A percentile compares a stretch with the other conserved stretches of the same genome.
Conservation (phyloP, 2,329 filamentous ascomycete genomes). For the Stagonosporopsis tanaceti region DNA sequence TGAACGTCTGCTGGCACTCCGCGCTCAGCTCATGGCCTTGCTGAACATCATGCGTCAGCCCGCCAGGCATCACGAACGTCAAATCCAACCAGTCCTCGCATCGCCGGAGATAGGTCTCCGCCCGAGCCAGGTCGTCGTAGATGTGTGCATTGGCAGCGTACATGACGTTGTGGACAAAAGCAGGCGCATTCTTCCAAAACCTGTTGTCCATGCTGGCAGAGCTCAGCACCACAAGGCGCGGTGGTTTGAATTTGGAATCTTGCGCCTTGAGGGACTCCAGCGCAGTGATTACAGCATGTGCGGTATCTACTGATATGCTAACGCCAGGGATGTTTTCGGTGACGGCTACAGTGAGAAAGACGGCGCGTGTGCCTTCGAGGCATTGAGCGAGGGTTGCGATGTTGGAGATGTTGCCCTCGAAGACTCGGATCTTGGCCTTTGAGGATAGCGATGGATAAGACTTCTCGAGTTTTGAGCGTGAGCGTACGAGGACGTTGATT, state of each 20-base stretch:
- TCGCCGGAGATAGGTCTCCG: constrained; percentile 51
- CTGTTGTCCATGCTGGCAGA: constrained; percentile 55
- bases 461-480: constrained; percentile 19
- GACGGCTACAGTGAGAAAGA: constrained; percentile 52
- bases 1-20: constrained; percentile 48
- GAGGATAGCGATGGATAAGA: constrained; percentile 1
- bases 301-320: constrained; percentile 49
- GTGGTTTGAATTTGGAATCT: constrained; percentile 27
- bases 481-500: constrained; percentile 26
- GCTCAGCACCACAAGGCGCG: constrained; percentile 55
- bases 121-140: constrained; percentile 49
- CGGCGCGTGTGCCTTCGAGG: constrained; percentile 45
- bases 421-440: constrained; percentile 45
- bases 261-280: constrained; percentile 39
- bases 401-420: constrained; percentile 55
- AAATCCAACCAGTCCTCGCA: constrained; percentile 50
- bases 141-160: constrained; percentile 45
- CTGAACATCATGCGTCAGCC: constrained; percentile 47
- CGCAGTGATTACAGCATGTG: constrained; percentile 48
- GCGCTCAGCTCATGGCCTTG: constrained; percentile 54
- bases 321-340: constrained; percentile 57
- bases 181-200: constrained; percentile 44
- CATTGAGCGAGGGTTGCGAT: constrained; percentile 49
- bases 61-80: constrained; percentile 56
- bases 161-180: constrained; percentile 40